A percentile compares a stretch with the other conserved stretches of the same genome.
phyloP scores from a whole-genome alignment of 2,329 filamentous ascomycete species.

The Fonsecaea erecta region DNA sequence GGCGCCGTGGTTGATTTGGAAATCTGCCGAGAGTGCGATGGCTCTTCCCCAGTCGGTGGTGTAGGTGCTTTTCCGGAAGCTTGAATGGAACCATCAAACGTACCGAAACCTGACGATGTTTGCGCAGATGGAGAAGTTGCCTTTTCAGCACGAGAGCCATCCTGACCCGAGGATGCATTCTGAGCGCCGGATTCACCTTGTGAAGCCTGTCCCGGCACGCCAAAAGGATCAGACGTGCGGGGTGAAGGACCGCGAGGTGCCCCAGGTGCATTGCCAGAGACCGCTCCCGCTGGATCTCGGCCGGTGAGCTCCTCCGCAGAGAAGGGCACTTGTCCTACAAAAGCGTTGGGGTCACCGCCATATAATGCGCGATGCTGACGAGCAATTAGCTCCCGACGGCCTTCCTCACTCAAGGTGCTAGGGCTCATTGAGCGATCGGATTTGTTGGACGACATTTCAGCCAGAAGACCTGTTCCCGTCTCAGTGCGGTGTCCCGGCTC shows the following conservation, averaged over 20 bases:
- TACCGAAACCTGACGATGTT: constrained; percentile 58
- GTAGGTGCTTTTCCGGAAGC: constrained; percentile 82
- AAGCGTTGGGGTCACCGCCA: constrained; percentile 70
- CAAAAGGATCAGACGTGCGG: constrained; percentile 74
- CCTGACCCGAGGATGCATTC: constrained; percentile 21
- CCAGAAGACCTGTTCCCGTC: constrained; percentile 62
- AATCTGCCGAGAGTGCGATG: constrained; percentile 71
- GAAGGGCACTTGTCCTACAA: constrained; percentile 69
- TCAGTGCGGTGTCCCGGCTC: constrained; percentile 39
- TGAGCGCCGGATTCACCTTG: constrained; percentile 20
- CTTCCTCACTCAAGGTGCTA: constrained; percentile 87
- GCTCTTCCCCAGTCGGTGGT: constrained; percentile 73
- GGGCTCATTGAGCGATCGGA: constrained; percentile 85
- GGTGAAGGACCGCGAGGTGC: constrained; percentile 77
- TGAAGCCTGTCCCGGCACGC: constrained; percentile 48
- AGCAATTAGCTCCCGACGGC: constrained; percentile 92
- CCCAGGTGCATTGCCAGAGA: constrained; percentile 48
- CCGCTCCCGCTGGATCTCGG: constrained; percentile 68
- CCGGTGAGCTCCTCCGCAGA: constrained; percentile 71
- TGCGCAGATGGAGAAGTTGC: constrained; percentile 62
- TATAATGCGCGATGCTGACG: constrained; percentile 95
- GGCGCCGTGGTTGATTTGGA: constrained; percentile 59
- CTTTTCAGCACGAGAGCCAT: constrained; percentile 59
- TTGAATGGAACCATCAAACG: constrained; percentile 65
- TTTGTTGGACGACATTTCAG: constrained; percentile 75